phyloP scores from a whole-genome alignment of 805 yeast genomes.

The Schwanniomyces occidentalis region DNA sequence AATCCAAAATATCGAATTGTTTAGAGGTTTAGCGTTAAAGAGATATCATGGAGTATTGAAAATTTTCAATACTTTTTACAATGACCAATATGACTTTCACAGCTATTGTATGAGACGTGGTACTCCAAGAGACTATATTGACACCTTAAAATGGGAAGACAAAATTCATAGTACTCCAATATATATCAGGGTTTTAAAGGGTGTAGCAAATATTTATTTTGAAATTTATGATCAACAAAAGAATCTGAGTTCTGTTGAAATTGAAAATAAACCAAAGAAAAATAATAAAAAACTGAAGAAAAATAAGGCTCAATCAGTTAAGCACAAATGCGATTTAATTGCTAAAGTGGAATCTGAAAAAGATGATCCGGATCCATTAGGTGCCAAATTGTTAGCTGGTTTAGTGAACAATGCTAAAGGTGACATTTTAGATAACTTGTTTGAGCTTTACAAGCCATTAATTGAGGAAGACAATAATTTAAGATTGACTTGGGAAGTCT shows the following conservation, averaged over 20 bases:
- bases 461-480: conserved; percentile 41
- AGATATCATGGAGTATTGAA: conserved; percentile 67
- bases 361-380: conserved; percentile 62
- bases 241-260: conserved; percentile 11
- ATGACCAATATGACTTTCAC: conserved; percentile 94
- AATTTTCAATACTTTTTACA: conserved; percentile 67
- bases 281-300: conserved; percentile 56
- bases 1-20: conserved; percentile 46
- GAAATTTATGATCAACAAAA: conserved; percentile 32
- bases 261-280: conserved; percentile 17
- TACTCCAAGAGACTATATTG: conserved; percentile 79
- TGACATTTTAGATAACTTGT: conserved; percentile 47
- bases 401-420: conserved; percentile 23
- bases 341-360: conserved; percentile 43
- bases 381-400: conserved; percentile 41
- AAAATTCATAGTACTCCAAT: conserved; percentile 66
- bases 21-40: conserved; percentile 75
- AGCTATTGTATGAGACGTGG: conserved; percentile 89
- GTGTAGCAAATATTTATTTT: conserved; percentile 60
- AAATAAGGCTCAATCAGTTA: conserved; percentile 48
- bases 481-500: conserved; percentile 44
- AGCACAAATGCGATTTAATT: conserved; percentile 56
- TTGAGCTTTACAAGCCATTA: conserved; percentile 40
- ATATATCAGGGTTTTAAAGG: conserved; percentile 67
- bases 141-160: conserved; percentile 83